A percentile compares a stretch with the other conserved stretches of the same genome.
Evolutionary conservation across 257 asterid species (phyloP).

Genomic region (Apocynum venetum): DNA sequence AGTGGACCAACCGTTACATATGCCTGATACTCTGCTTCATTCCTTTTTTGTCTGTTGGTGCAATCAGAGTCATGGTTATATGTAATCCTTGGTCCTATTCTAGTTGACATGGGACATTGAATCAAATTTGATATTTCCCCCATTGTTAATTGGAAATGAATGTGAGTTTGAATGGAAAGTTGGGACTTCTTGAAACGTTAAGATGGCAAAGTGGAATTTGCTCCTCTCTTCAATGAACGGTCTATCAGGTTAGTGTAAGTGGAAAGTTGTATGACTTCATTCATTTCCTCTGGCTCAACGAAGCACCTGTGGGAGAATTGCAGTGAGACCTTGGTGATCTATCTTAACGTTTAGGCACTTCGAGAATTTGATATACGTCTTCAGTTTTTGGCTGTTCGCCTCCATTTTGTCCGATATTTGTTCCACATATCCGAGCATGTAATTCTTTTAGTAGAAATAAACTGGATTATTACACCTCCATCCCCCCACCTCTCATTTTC

Average conservation of each 20-base stretch:
- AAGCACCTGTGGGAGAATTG: slow-evolving; percentile 97
- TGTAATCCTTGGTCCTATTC: neutral
- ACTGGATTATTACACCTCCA: too few relatives aligned
- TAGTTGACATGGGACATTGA: neutral
- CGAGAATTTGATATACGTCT: neutral
- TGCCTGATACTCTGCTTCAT: neutral
- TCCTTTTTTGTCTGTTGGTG: neutral
- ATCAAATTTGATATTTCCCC: neutral
- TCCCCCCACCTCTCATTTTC: too few relatives aligned
- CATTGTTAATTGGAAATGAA: neutral
- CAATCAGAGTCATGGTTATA: neutral
- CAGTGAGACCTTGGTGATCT: slow-evolving; percentile 33
- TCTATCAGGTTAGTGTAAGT: slow-evolving; percentile 86
- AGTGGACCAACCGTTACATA: neutral
- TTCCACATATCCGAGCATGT: too few relatives aligned
- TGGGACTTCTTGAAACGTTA: neutral
- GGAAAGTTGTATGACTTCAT: slow-evolving; percentile 88
- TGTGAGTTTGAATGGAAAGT: neutral
- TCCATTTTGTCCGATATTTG: neutral
- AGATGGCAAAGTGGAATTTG: slow-evolving; percentile 5
- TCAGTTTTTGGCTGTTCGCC: neutral
- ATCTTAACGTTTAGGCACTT: slow-evolving; percentile 1
- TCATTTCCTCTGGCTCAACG: slow-evolving; percentile 95
- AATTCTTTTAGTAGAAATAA: neutral
- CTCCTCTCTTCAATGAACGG: neutral